Evolutionary conservation across 2,329 filamentous ascomycete species (phyloP).

Genomic region (Tolypocladium album): DNA sequence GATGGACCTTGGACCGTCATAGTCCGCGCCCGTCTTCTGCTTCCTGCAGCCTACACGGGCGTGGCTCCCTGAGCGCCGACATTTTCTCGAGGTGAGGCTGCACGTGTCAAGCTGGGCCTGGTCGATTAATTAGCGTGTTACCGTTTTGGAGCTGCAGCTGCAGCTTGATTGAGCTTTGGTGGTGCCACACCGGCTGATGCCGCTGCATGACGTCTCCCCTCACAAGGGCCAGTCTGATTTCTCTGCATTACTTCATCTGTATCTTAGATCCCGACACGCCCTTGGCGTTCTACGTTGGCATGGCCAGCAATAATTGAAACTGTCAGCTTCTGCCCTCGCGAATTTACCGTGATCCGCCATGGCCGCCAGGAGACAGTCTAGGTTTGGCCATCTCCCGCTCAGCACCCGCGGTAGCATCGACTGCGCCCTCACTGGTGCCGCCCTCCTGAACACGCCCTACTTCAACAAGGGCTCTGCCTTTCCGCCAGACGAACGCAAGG

Average conservation of each 20-base stretch:
- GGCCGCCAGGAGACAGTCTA: conserved; percentile 7
- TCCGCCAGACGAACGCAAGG: conserved; percentile 52
- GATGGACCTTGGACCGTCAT: conserved; percentile 38
- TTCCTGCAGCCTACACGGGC: conserved; percentile 26
- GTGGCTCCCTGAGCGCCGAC: conserved; percentile 41
- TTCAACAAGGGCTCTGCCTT: conserved; percentile 82
- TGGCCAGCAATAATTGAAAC: neutral
- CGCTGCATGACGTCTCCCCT: neutral
- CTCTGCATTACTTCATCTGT: neutral
- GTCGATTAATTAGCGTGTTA: neutral
- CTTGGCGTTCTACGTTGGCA: too few relatives aligned
- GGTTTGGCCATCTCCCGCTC: conserved; percentile 20
- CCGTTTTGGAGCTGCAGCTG: neutral
- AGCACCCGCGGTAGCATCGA: conserved; percentile 24
- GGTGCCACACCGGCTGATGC: neutral
- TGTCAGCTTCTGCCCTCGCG: neutral
- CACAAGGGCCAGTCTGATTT: neutral
- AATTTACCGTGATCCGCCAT: conserved; percentile 2
- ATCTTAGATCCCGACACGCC: neutral
- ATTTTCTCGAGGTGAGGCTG: conserved; percentile 13
- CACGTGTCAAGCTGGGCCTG: neutral
- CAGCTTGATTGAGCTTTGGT: neutral
- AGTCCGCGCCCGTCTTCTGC: conserved; percentile 35
- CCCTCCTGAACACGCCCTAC: conserved; percentile 23
- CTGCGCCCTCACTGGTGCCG: conserved; percentile 23